Base-by-base conservation (phyloP, 2,329 filamentous ascomycete genomes). In the Hypomyces perniciosus region DNA sequence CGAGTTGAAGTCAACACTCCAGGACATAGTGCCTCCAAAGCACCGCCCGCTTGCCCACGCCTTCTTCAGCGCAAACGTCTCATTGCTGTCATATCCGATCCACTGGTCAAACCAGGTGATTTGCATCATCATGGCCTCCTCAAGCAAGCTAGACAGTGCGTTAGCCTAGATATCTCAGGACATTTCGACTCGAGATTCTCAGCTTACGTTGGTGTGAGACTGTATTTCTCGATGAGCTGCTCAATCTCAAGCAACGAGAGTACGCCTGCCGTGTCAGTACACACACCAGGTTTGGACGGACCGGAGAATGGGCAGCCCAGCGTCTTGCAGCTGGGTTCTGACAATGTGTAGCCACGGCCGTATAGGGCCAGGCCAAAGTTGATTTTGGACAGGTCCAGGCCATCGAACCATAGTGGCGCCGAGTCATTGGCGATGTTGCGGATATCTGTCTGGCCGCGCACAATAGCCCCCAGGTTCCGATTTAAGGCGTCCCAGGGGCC, bases 351-450 rank as follows among this genome's bases (percentile, higher is more conserved):
- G 2, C 71, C 68, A 5, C 75, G 63, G 0, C 74, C 75, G 47
- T 79, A 79, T 44, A 66, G 68, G 1, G 73, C 73, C 1, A 77
- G 48, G 1, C 76, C 76, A 3, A 79, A 57, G 50, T 73, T 73
- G 34, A 78, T 57, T 54, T 77, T 74, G 3, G 46, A 41, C 0
- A 70, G 65, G 39, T 69, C 53, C 0, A 78, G 47, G 1, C 63
- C 62, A 33, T 65, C 68, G 46, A 65, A 71, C 71, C 71, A 77
- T 0, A 78, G 51, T 0, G 70, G 68, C 0, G 66, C 37, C 0
- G 69, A 62, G 3, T 65, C 59, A 4, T 63, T 63, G 2, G 55
- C 48, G n/a, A 77, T 74, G 38, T 76, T 73, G 0, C 59, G 57
- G 1, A 77, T 64, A 40, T 75, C 65, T 1, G 73, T 66, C 27